These are phyloP conservation scores for Termitomyces sp. DNA, from an alignment of 1,284 basidiomycete genomes.

Conservation along the genomic window DNA sequence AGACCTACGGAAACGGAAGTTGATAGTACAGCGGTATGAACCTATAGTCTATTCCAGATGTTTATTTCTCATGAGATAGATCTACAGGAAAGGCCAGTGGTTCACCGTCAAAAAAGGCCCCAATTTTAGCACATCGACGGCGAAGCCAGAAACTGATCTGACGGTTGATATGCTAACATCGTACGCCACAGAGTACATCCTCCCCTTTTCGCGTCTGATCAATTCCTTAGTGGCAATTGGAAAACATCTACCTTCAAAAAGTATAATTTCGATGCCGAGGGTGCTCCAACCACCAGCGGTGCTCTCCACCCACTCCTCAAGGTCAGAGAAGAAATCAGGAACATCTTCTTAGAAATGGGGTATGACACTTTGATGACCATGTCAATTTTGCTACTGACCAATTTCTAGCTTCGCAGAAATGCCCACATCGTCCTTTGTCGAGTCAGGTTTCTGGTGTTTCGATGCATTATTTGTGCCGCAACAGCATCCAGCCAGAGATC, in stretches of 20 bases:
- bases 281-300: conserved; percentile 82
- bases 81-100: conserved; percentile 88
- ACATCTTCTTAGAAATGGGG: conserved; percentile 99
- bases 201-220: not conserved
- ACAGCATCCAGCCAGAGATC: conserved; percentile 96
- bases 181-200: conserved; percentile 39
- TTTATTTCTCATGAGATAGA: not conserved
- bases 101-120: conserved; percentile 86
- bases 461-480: conserved; percentile 98
- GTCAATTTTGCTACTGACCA: not conserved
- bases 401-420: conserved; percentile 84
- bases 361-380: conserved; percentile 28
- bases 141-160: conserved; percentile 96
- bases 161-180: conserved; percentile 93
- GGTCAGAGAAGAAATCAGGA: conserved; percentile 96
- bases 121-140: conserved; percentile 88
- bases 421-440: conserved; percentile 97
- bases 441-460: conserved; percentile 99
- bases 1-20: conserved; percentile 90
- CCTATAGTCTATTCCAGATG: not conserved
- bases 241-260: conserved; percentile 92
- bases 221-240: conserved; percentile 72
- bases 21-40: conserved; percentile 65
- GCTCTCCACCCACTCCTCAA: conserved; percentile 96
- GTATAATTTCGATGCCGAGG: conserved; percentile 99